A percentile compares a stretch with the other conserved stretches of the same genome.
These are phyloP conservation scores for Euphorbia lathyris DNA, from an alignment of 345 rosid genomes.

Conservation along the genomic window DNA sequence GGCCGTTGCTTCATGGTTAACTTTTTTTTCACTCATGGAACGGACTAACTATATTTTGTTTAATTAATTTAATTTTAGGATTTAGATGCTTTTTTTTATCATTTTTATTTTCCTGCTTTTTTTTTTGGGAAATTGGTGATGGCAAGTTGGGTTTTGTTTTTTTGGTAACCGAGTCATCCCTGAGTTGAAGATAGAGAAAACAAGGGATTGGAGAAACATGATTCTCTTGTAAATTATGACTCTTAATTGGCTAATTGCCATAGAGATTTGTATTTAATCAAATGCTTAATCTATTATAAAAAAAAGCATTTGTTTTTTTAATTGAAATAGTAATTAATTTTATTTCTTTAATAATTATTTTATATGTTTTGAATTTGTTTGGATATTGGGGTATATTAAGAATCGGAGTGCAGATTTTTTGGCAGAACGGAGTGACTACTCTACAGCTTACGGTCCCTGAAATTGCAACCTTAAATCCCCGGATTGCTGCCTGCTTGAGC, in stretches of 20 bases:
- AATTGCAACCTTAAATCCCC: no score
- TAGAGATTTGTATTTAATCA: no score
- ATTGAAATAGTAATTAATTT: no score
- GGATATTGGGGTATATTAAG: no score
- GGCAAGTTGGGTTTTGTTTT: slow-evolving; percentile 25
- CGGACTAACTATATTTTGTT: slow-evolving; percentile 1
- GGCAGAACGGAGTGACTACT: no score
- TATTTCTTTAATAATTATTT: no score
- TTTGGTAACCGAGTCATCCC: slow-evolving; percentile 37
- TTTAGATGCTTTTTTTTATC: neutral
- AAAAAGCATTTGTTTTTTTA: neutral
- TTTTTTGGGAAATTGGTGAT: slow-evolving; percentile 22
- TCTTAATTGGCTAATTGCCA: slow-evolving; percentile 17
- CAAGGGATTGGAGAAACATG: neutral
- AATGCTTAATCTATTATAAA: no score
- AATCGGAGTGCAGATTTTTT: no score
- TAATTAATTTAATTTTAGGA: neutral
- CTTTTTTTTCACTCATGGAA: neutral
- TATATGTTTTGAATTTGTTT: no score
- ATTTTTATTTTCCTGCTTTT: neutral
- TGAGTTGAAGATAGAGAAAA: slow-evolving; percentile 11
- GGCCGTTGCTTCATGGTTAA: slow-evolving; percentile 58
- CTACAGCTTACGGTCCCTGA: no score
- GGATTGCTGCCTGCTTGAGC: no score
- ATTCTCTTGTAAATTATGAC: slow-evolving; percentile 34